These are phyloP conservation scores for Mangifera indica DNA, from an alignment of 345 rosid genomes.

Conservation along the genomic window DNA sequence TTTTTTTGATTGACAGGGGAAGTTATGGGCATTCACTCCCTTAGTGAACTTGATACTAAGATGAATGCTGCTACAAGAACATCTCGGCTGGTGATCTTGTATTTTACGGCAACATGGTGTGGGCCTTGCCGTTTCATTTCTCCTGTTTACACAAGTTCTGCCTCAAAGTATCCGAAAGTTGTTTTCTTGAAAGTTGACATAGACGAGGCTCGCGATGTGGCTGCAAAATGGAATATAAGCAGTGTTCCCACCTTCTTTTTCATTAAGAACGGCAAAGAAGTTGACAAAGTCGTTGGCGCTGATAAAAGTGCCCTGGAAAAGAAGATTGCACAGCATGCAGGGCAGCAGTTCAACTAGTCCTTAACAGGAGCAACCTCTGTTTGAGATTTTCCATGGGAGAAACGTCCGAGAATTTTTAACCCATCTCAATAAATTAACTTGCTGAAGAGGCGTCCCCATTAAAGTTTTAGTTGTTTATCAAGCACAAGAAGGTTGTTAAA, in stretches of 20 bases:
- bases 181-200: constrained; percentile 86
- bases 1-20: constrained; percentile 46
- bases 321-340: constrained; percentile 62
- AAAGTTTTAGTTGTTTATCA: not conserved
- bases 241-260: constrained; percentile 76
- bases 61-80: constrained; percentile 62
- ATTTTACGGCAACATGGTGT: constrained; percentile 95
- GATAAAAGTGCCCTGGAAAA: constrained; percentile 69
- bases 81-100: constrained; percentile 69
- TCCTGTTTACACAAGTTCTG: constrained; percentile 70
- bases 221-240: constrained; percentile 66
- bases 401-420: not conserved
- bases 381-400: not conserved
- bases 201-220: constrained; percentile 61
- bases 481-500: not conserved
- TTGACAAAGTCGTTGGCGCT: constrained; percentile 86
- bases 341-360: constrained; percentile 20
- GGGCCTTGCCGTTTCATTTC: constrained; percentile 90
- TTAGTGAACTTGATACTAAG: constrained; percentile 64
- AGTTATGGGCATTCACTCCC: constrained; percentile 66
- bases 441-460: not conserved
- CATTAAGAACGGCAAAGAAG: constrained; percentile 69
- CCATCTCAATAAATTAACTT: constrained; percentile 3
- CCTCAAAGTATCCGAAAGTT: constrained; percentile 56
- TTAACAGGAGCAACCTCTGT: not conserved